Percentiles rank a stretch among this genome's conserved stretches.
phyloP scores from a whole-genome alignment of 2,329 filamentous ascomycete species.

The Stagonosporopsis rhizophila region DNA sequence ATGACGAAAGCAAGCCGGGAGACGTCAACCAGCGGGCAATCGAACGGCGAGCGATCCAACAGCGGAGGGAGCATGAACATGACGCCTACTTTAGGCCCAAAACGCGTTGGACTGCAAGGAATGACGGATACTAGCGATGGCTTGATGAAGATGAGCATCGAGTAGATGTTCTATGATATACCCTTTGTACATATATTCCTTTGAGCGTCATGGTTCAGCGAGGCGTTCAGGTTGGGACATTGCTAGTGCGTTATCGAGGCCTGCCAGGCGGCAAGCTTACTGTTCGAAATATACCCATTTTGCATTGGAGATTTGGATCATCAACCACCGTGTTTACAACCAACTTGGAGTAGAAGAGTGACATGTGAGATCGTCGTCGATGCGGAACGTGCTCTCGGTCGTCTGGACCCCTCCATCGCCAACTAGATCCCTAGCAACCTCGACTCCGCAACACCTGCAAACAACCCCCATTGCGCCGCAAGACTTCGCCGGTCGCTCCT shows the following conservation, averaged over 20 bases:
- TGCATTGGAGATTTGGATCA: not conserved
- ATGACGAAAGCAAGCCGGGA: slow-evolving; percentile 62
- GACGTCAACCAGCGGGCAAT: slow-evolving; percentile 60
- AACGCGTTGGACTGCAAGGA: slow-evolving; percentile 70
- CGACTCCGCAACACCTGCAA: slow-evolving; percentile 30
- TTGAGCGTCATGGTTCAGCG: slow-evolving; percentile 28
- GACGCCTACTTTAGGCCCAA: slow-evolving; percentile 53
- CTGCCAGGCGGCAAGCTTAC: slow-evolving; percentile 3
- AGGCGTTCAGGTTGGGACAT: slow-evolving; percentile 31
- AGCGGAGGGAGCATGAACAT: slow-evolving; percentile 57
- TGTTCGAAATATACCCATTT: slow-evolving; percentile 2
- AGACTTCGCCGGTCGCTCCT: slow-evolving; percentile 2
- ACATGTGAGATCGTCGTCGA: not conserved
- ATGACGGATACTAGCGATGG: slow-evolving; percentile 97
- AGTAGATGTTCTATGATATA: slow-evolving; percentile 56
- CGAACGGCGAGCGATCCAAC: slow-evolving; percentile 57
- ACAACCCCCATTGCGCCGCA: slow-evolving; percentile 15
- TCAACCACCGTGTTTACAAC: not conserved
- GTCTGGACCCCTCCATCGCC: slow-evolving; percentile 29
- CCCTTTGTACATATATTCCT: slow-evolving; percentile 6
- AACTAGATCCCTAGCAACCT: slow-evolving; percentile 24
- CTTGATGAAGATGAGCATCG: slow-evolving; percentile 96
- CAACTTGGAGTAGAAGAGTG: not conserved
- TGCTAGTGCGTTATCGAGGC: slow-evolving; percentile 1
- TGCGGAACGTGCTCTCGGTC: slow-evolving; percentile 13